Percentiles rank a stretch among this genome's conserved stretches.
These are phyloP conservation scores for Chrysoporthe austroafricana DNA, from an alignment of 2,329 filamentous ascomycete genomes.

Conservation along the genomic window DNA sequence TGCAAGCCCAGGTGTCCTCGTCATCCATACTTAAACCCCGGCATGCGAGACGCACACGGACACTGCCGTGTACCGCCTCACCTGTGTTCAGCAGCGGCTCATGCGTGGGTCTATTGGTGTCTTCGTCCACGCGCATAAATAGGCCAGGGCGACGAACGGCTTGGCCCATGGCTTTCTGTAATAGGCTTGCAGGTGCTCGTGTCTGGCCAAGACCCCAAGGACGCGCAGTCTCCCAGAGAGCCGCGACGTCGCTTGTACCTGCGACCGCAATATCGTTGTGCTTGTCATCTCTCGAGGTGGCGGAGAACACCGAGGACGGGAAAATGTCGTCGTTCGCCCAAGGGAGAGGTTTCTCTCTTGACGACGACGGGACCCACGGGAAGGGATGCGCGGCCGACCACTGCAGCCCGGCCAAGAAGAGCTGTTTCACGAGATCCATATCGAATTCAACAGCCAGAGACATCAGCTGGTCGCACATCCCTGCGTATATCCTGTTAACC, in stretches of 20 bases:
- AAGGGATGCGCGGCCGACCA: slow-evolving; percentile 40
- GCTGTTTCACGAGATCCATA: slow-evolving; percentile 30
- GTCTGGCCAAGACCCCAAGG: slow-evolving; percentile 37
- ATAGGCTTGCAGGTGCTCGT: slow-evolving; percentile 33
- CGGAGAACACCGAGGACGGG: not conserved
- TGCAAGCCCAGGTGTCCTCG: slow-evolving; percentile 35
- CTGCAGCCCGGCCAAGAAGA: slow-evolving; percentile 36
- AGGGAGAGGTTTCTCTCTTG: slow-evolving; percentile 29
- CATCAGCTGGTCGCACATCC: slow-evolving; percentile 42
- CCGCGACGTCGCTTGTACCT: slow-evolving; percentile 20
- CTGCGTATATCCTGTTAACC: slow-evolving; percentile 17
- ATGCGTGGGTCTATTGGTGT: slow-evolving; percentile 40
- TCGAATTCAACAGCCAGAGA: slow-evolving; percentile 39
- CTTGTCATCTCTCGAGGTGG: not conserved
- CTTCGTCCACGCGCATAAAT: slow-evolving; percentile 42
- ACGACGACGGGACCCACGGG: slow-evolving; percentile 32
- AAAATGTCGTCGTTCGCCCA: slow-evolving; percentile 6
- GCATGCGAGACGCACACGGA: slow-evolving; percentile 38
- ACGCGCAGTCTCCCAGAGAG: slow-evolving; percentile 33
- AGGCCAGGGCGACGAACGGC: slow-evolving; percentile 40
- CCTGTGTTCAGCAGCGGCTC: slow-evolving; percentile 42
- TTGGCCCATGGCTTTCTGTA: slow-evolving; percentile 36
- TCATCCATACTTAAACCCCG: slow-evolving; percentile 41
- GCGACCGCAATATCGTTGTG: not conserved
- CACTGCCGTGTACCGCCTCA: slow-evolving; percentile 42